Evolutionary conservation across 345 rosid genomes (phyloP).

Genomic region (Eucalyptus victrix): DNA sequence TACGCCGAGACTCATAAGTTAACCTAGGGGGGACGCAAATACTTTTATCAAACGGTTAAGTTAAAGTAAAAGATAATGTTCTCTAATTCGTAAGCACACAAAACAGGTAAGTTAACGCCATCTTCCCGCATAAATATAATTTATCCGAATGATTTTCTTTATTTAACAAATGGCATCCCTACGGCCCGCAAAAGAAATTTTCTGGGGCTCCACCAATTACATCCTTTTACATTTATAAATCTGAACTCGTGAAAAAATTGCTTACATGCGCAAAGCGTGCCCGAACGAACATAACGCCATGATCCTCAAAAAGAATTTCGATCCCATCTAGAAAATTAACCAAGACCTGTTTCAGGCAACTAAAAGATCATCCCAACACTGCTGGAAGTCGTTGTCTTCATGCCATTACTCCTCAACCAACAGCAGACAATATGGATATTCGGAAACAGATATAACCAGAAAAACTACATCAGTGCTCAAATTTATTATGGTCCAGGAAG

Average conservation of each 20-base stretch:
- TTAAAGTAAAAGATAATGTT: too few relatives aligned
- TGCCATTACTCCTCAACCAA: neutral
- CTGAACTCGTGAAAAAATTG: neutral
- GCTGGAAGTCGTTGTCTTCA: neutral
- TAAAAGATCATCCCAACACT: neutral
- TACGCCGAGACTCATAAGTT: neutral
- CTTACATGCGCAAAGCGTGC: neutral
- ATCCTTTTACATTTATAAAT: neutral
- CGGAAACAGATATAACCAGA: neutral
- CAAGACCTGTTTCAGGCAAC: neutral
- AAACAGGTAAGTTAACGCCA: neutral
- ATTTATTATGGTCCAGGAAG: neutral
- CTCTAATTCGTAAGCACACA: neutral
- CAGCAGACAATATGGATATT: neutral
- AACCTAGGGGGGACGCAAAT: too few relatives aligned
- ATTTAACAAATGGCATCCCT: neutral
- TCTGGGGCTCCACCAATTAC: neutral
- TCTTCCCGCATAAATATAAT: neutral
- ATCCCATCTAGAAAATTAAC: neutral
- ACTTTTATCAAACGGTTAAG: too few relatives aligned
- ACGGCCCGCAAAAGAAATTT: neutral
- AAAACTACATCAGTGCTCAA: neutral
- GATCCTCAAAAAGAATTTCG: neutral
- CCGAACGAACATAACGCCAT: neutral
- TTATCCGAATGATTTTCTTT: neutral